These are phyloP conservation scores for Penicillium salamii DNA, from an alignment of 495 filamentous ascomycete species.

Conservation along the genomic window DNA sequence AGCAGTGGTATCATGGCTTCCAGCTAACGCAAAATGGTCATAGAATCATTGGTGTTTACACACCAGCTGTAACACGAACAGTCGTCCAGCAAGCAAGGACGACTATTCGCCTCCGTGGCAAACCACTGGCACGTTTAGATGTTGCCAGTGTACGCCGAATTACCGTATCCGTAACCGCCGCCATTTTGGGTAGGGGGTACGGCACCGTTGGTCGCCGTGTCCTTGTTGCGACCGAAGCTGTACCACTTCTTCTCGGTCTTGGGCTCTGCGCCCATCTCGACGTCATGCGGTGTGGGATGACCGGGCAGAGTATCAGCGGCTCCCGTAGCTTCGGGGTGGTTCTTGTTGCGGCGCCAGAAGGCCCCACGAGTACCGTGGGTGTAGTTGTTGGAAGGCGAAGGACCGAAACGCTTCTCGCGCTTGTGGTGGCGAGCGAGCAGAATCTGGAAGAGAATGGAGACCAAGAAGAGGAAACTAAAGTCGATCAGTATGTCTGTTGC, in stretches of 20 bases:
- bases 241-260: constrained; percentile 28
- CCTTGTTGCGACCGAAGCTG: constrained; percentile 24
- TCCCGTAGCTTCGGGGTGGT: constrained; percentile 30
- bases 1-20: constrained; percentile 25
- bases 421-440: constrained; percentile 65
- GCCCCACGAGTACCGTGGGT: constrained; percentile 61
- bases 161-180: constrained; percentile 33
- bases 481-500: background rate
- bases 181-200: constrained; percentile 13
- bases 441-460: constrained; percentile 62
- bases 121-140: constrained; percentile 15
- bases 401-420: constrained; percentile 77
- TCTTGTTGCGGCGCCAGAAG: constrained; percentile 49
- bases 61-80: background rate
- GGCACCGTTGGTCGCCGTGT: constrained; percentile 12
- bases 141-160: constrained; percentile 40
- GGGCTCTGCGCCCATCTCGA: constrained; percentile 28
- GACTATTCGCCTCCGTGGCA: background rate
- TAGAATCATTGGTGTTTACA: constrained; percentile 19
- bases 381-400: constrained; percentile 73
- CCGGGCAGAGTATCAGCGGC: constrained; percentile 31
- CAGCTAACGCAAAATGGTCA: constrained; percentile 14
- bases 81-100: background rate
- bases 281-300: constrained; percentile 37
- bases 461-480: constrained; percentile 61